Percentiles rank a stretch among this genome's conserved stretches.
phyloP scores from a whole-genome alignment of 129 eudicot species.

The Centella asiatica region DNA sequence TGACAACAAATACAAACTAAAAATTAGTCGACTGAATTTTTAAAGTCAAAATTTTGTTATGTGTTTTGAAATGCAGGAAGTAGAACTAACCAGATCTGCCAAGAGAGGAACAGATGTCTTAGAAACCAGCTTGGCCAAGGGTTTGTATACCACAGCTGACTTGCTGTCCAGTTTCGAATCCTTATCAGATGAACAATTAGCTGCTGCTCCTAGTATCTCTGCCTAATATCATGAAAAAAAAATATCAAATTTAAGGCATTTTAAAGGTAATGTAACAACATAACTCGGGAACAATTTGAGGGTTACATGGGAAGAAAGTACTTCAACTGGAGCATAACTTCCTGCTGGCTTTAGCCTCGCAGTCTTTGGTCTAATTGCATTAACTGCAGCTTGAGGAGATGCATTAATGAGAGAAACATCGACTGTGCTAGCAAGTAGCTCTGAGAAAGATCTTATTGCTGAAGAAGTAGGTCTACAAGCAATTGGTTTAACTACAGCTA shows the following conservation, averaged over 20 bases:
- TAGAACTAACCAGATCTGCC: constrained; percentile 54
- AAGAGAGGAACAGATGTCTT: constrained; percentile 45
- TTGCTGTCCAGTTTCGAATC: constrained; percentile 23
- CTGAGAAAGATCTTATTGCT: constrained; percentile 45
- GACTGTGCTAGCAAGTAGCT: constrained; percentile 33
- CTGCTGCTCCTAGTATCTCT: constrained; percentile 23
- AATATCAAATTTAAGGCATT: constrained; percentile 4
- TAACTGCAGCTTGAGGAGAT: constrained; percentile 27
- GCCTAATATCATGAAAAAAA: constrained; percentile 27
- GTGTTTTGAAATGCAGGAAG: background rate
- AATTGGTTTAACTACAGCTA: constrained; percentile 54
- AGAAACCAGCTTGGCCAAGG: constrained; percentile 72
- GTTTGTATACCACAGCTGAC: constrained; percentile 48
- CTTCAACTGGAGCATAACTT: constrained; percentile 22
- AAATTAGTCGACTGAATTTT: no score
- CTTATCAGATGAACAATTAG: constrained; percentile 19
- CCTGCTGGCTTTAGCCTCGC: constrained; percentile 47
- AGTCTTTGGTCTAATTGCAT: constrained; percentile 71
- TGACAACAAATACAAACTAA: no score
- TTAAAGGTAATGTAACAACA: background rate
- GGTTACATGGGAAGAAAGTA: constrained; percentile 20
- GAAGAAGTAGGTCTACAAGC: constrained; percentile 61
- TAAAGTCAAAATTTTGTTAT: no score
- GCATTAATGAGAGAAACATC: constrained; percentile 30
- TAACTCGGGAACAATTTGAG: no score